Evolutionary conservation across 2,329 filamentous ascomycete genomes (phyloP).

Genomic region (Hirsutella minnesotensis): DNA sequence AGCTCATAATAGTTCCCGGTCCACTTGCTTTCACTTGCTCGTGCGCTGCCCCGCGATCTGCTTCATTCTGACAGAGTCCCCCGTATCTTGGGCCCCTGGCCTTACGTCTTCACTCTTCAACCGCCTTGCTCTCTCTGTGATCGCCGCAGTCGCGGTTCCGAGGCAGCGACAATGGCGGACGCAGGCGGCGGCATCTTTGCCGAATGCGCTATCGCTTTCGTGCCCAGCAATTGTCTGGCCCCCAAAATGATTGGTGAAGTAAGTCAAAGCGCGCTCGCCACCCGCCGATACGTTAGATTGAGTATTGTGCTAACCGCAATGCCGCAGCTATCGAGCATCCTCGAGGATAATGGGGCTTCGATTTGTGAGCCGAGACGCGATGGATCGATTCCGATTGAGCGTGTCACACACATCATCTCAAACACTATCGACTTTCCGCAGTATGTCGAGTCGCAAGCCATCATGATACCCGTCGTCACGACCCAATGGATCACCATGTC

Average conservation of each 20-base stretch:
- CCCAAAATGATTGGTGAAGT: constrained; percentile 30
- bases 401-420: constrained; percentile 47
- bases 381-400: constrained; percentile 33
- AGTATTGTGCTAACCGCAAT: no score
- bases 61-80: no score
- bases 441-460: constrained; percentile 61
- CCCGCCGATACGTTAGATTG: no score
- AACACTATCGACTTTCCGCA: constrained; percentile 85
- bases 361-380: constrained; percentile 35
- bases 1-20: no score
- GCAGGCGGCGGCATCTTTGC: constrained; percentile 22
- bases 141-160: neutral
- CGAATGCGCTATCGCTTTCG: constrained; percentile 33
- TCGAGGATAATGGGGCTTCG: constrained; percentile 37
- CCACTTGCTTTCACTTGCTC: no score
- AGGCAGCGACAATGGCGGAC: constrained; percentile 16
- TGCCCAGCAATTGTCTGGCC: constrained; percentile 27
- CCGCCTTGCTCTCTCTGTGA: neutral
- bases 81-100: no score
- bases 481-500: constrained; percentile 69
- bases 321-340: constrained; percentile 29
- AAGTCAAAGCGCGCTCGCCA: constrained; percentile 1
- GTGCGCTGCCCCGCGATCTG: no score
- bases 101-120: no score
- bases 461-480: constrained; percentile 75